Base-by-base conservation (phyloP, 306 rosid genomes). In the Cotoneaster glaucophyllus region DNA sequence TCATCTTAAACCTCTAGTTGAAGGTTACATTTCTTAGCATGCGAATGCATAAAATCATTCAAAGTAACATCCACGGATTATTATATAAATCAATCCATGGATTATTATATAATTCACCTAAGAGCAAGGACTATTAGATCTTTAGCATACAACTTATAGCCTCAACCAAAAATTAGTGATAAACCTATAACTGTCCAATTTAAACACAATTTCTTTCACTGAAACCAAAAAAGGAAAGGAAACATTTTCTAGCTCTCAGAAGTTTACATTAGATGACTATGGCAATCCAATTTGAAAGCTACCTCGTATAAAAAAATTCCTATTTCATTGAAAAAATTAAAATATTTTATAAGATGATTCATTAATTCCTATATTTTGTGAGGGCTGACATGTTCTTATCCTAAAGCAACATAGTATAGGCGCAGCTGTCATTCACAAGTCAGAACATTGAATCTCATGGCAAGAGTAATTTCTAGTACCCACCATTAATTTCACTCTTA, bases 51-150 rank as follows among this genome's bases (percentile, higher is more conserved):
- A 8, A 52, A 52, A 53, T n/a, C 44, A 39, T 19, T 19, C 7
- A 11, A 53, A 53, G 24, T 53, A 19, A 19, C 58, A 53, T 19
- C 58, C 24, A 50, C 17, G 56, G 19, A 17, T 15, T 17, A 50
- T 17, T 32, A 29, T 2, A 29, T 29, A 29, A 29, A 29, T 29
- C 31, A 29, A 50, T 17, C 56, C 56, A 53, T 53, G 58, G 22
- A 53, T 19, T 19, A 53, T 19, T 39, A 39, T 39, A 53, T 53
- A 53, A 53, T 7, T 53, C n/a, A 53, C 58, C 58, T 21, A 6
- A 71, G 64, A 75, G 66, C 64, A 79, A 76, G 11, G 25, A 22
- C 22, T n/a, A n/a, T 4, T 10, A 50, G 76, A 75, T 39, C 44
- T 65, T 9, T 53, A 19, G 58, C 26, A 32, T 18, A 45, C 26